Evolutionary conservation across 176 grass and related monocot species (phyloP), one percentile per base, ranked within the genome.

Genomic region (Triticum aestivum): DNA sequence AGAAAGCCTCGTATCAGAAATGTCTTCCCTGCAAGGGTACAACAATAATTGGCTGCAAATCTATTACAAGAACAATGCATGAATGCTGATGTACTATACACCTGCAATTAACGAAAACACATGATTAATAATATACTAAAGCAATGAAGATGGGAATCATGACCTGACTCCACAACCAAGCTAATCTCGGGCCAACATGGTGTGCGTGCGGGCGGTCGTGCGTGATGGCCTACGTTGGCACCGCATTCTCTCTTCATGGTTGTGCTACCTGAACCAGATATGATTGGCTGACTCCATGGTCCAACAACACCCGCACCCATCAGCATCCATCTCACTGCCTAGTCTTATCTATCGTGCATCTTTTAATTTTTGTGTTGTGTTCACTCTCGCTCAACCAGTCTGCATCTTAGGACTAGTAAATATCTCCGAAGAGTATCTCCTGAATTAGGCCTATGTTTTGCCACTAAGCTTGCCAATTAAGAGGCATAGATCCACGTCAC

Each of bases 381-480:
- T 45, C 14, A 67, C 15, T 74, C 41, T 54, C 83, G 11, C 21
- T 24, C 8, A 37, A 20, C 12, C 44, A 9, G 41, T 83, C 79
- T 54, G 12, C 65, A 30, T 87, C 89, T 61, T 79, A 32, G 65
- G 1, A 90, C 41, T 1, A 4, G 1, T 26, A 75, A 75, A 75
- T 75, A 75, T 51, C 44, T 24, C 6, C 42, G 44, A 30, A 75
- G 67, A 83, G 79, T 79, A 87, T 87, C 80, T 84, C 8, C 17
- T 13, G 18, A 39, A 75, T 63, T 2, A n/a, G 10, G 5, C 7
- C 24, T 73, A 39, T 14, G 21, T n/a, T n/a, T 33, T 73, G 1
- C 18, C 8, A 32, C 59, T 65, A 24, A 21, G 11, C n/a, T 84
- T 79, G 62, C 38, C 5, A 11, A 73, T 58, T 78, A 26, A 65